Base-by-base conservation (phyloP, 2,329 filamentous ascomycete genomes). In the Rhinocladiella mackenziei region DNA sequence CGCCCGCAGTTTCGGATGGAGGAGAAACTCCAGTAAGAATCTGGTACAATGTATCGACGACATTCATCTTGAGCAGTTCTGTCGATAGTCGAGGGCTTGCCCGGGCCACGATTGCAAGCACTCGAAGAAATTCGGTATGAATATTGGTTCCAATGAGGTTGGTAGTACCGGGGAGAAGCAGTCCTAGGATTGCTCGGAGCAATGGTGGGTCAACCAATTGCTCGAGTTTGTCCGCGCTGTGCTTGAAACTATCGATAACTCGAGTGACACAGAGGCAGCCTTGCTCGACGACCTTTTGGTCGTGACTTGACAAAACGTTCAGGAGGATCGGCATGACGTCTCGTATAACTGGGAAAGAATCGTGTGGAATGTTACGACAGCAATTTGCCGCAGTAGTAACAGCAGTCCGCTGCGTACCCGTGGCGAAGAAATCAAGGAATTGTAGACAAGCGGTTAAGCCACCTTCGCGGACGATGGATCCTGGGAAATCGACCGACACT, bases 341-440 rank as follows among this genome's bases (percentile, higher is more conserved):
- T 60, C 83, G 81, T 36, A 98, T 86, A 7, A 94, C 89, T 1
- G 81, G 74, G 61, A 98, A 98, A 0, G 88, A 94, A 59, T 97
- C 92, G 57, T 91, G 84, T 1, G 89, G 87, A 13, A 98, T 92
- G 61, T 96, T 96, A 52, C 92, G 86, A 65, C 94, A 98, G 70
- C 92, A 98, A 62, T 98, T 98, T 43, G 92, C 94, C 7, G 94
- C 92, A 9, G 91, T 98, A 2, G 89, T 97, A 5, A 98, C 92
- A 5, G 92, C 92, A 10, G 91, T 96, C 54, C 92, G 81, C 66
- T 98, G 92, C 2, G 92, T 97, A 65, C 91, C 92, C 0, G 92
- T 98, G 11, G 91, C 85, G 60, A 98, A 98, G 68, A 98, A 98
- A 63, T 98, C 92, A 45, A 98, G 77, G 62, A 92, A 97, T 0